Evolutionary conservation across 2,329 filamentous ascomycete species (phyloP).

Genomic region (Dactylonectria macrodidyma): DNA sequence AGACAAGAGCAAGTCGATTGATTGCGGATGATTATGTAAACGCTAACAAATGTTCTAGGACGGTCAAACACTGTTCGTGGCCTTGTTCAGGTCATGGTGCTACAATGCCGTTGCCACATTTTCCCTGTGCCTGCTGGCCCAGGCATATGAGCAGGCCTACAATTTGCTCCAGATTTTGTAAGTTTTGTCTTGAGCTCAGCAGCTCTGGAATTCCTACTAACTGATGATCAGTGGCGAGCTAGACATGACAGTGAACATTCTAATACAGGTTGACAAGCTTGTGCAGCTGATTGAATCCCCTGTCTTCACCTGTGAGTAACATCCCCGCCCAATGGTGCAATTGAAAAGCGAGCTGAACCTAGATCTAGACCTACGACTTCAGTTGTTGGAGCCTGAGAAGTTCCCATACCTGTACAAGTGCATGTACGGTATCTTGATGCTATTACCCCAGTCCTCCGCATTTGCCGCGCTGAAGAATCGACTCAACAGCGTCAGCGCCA

Average conservation of each 20-base stretch:
- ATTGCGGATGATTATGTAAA: neutral
- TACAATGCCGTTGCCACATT: conserved; percentile 99
- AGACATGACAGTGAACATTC: conserved; percentile 98
- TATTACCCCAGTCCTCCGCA: conserved; percentile 96
- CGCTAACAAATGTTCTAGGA: conserved; percentile 69
- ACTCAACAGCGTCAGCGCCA: conserved; percentile 96
- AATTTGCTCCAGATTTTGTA: conserved; percentile 96
- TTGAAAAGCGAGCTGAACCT: neutral
- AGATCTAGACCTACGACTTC: conserved; percentile 85
- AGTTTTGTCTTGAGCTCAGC: conserved; percentile 45
- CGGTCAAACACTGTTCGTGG: conserved; percentile 94
- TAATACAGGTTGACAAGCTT: conserved; percentile 98
- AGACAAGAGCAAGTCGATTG: conserved; percentile 75
- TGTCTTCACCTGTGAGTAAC: conserved; percentile 91
- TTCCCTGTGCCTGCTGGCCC: conserved; percentile 92
- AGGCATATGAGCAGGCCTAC: conserved; percentile 98
- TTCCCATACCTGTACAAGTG: conserved; percentile 98
- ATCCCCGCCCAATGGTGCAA: neutral
- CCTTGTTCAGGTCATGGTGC: conserved; percentile 96
- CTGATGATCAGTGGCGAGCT: conserved; percentile 82
- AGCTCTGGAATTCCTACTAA: conserved; percentile 4
- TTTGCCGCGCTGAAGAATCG: conserved; percentile 98
- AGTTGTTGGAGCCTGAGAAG: conserved; percentile 94
- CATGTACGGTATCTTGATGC: conserved; percentile 96
- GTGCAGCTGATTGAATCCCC: conserved; percentile 97